Evolutionary conservation across 306 rosid species (phyloP), one percentile per base, ranked within the genome.

Genomic region (Pyrus betulifolia): DNA sequence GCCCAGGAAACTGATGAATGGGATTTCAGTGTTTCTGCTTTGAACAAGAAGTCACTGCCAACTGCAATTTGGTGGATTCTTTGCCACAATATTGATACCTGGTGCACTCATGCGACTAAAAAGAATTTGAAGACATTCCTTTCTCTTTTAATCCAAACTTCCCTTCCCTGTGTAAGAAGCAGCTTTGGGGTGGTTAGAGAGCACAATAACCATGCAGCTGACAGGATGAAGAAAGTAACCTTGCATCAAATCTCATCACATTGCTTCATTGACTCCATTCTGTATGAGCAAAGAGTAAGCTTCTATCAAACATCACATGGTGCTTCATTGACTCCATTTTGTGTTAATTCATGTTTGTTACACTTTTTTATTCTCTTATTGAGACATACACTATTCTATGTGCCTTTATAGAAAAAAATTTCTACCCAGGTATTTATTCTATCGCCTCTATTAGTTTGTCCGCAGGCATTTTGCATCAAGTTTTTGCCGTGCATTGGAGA

Each of bases 271-370:
- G 85, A 84, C 76, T 87, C 98, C 60, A 69, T 79, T 76, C 77
- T 94, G 63, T 92, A 86, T 79, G 91, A 92, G 79, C 96, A 86
- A 81, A 79, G 84, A 67, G 97, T 94, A 86, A 87, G 94, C 65
- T 82, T 68, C 78, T 67, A 68, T 64, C 70, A 58, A 10, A 40
- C 10, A 40, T 73, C 38, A 64, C 27, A 52, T 40, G 46, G 35
- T 52, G 58, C 27, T 69, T 42, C 59, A 18, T 51, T 51, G 21
- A 51, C 55, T 15, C 55, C 17, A 49, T 15, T 13, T 28, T 23
- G 10, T 70, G 46, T 8, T 70, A 18, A 19, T 61, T 69, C 17
- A 28, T 23, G 11, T 69, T 60, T 8, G 2, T 60, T 42, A 58
- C 69, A 59, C 44, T 28, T 72, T 40, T 11, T 8, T 23, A 22